These are phyloP conservation scores for Discostella stelligeroides DNA, from an alignment of 108 stramenopile genomes.

Conservation along the genomic window DNA sequence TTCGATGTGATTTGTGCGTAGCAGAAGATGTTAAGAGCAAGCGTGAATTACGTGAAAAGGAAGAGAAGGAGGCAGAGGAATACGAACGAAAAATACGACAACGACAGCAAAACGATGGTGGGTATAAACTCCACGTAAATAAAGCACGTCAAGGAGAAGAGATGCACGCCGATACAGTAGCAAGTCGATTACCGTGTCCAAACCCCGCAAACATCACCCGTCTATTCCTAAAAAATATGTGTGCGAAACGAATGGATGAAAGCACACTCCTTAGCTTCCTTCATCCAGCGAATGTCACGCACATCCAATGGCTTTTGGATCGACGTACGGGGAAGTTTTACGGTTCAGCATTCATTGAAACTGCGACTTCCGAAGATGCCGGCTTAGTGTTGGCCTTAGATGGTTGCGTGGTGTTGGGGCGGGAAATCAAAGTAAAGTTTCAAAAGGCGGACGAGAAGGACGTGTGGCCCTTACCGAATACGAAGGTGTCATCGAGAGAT, in stretches of 20 bases:
- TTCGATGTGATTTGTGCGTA: conserved; percentile 69
- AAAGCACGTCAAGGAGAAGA: conserved; percentile 28
- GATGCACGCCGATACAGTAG: conserved; percentile 6
- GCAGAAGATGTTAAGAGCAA: conserved; percentile 66
- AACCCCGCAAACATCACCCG: conserved; percentile 86
- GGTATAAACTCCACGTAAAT: no score
- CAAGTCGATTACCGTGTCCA: conserved; percentile 38
- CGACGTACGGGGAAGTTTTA: conserved; percentile 86
- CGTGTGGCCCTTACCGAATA: conserved; percentile 67
- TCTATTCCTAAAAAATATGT: conserved; percentile 86
- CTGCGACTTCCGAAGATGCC: conserved; percentile 73
- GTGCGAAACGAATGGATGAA: conserved; percentile 83
- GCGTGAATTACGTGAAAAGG: conserved; percentile 48
- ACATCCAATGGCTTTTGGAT: conserved; percentile 90
- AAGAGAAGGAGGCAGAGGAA: conserved; percentile 49
- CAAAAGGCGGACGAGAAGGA: conserved; percentile 84
- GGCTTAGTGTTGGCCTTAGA: conserved; percentile 69
- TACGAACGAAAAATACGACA: conserved; percentile 38
- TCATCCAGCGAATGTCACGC: conserved; percentile 67
- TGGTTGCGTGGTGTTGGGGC: conserved; percentile 75
- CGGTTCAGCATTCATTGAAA: conserved; percentile 87
- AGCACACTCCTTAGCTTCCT: conserved; percentile 61
- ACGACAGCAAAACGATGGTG: conserved; percentile 42
- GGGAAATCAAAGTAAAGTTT: conserved; percentile 89
- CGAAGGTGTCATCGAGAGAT: conserved; percentile 9